Conservation (phyloP, 257 asterid species). For the Coffea eugenioides region DNA sequence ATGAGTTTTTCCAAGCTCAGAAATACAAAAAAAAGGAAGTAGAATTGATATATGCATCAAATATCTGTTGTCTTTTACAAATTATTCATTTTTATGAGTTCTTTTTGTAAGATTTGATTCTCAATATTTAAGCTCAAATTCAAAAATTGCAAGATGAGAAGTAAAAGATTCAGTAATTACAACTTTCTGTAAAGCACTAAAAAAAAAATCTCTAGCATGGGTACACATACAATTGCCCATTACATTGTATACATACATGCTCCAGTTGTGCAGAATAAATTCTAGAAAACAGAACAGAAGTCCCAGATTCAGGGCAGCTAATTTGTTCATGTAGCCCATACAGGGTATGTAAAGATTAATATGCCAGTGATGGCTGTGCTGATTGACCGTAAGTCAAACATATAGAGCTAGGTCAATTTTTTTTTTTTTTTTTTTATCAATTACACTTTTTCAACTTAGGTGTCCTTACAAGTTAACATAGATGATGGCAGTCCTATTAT, state of each 20-base stretch:
- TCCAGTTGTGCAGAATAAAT: neutral
- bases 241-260: neutral
- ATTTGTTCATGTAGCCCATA: neutral
- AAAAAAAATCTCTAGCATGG: neutral
- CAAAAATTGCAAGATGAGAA: neutral
- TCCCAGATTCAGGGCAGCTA: neutral
- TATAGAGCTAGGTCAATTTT: neutral
- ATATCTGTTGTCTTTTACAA: neutral
- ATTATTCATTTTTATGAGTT: neutral
- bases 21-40: neutral
- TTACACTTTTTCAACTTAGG: neutral
- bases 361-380: neutral
- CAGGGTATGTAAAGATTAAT: too few relatives aligned
- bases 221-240: neutral
- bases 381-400: neutral
- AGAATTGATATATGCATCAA: neutral
- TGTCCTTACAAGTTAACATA: neutral
- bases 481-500: neutral
- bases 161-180: neutral
- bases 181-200: too few relatives aligned
- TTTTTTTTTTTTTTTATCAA: too few relatives aligned
- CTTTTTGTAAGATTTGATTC: neutral
- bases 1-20: neutral
- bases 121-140: neutral
- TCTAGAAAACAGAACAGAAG: neutral